Percentiles rank a stretch among this genome's conserved stretches.
phyloP scores from a whole-genome alignment of 495 filamentous ascomycete genomes.

The Aspergillus hancockii region DNA sequence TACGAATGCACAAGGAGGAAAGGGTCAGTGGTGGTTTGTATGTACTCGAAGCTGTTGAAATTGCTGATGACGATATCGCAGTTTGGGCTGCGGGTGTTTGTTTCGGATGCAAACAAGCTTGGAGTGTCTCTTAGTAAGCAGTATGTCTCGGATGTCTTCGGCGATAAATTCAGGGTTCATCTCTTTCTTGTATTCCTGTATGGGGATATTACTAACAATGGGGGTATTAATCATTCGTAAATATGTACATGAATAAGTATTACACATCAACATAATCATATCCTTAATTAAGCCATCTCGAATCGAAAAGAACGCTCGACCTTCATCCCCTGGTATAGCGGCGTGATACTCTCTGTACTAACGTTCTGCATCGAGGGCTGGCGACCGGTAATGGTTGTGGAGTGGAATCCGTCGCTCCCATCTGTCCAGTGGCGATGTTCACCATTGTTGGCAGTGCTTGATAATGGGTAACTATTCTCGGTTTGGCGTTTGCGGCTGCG shows the following conservation, averaged over 20 bases:
- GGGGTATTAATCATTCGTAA: neutral
- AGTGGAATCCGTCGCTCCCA: neutral
- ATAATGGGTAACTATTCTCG: neutral
- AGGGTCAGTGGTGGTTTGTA: neutral
- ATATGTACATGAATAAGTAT: neutral
- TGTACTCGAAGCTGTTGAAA: neutral
- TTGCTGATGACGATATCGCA: conserved; percentile 1
- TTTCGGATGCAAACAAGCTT: neutral
- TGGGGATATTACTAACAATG: neutral
- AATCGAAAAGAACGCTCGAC: neutral
- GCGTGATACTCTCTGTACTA: conserved; percentile 1
- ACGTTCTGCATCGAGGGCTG: neutral
- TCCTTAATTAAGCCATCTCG: neutral
- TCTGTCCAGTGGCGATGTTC: neutral
- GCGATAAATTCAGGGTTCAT: neutral
- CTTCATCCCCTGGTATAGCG: conserved; percentile 1
- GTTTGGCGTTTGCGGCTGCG: neutral
- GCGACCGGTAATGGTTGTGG: neutral
- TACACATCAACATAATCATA: neutral
- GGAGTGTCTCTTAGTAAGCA: neutral
- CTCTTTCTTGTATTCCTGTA: neutral
- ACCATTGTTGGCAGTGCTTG: neutral
- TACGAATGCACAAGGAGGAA: neutral
- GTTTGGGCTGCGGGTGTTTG: neutral
- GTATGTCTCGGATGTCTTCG: neutral